These are phyloP conservation scores for Coniochaeta ligniaria DNA, from an alignment of 2,329 filamentous ascomycete species.

Conservation along the genomic window DNA sequence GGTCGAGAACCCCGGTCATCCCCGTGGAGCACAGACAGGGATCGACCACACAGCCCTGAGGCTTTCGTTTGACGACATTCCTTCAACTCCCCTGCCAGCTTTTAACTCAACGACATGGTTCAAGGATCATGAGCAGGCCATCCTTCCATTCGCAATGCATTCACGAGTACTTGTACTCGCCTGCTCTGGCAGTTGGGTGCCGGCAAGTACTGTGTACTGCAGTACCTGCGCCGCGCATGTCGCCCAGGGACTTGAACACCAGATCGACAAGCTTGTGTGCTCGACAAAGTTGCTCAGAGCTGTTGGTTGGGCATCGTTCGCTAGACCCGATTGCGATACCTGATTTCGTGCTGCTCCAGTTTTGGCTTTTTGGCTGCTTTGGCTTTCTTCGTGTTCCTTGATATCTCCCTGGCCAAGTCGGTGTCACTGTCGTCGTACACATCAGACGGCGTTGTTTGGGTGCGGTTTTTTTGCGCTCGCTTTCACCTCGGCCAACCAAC, in stretches of 20 bases:
- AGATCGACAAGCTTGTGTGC: background rate
- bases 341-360: background rate
- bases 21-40: conserved; percentile 15
- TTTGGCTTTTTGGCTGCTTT: background rate
- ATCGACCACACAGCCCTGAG: conserved; percentile 11
- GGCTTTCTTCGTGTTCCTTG: too few species aligned
- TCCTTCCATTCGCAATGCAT: conserved; percentile 12
- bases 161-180: conserved; percentile 12
- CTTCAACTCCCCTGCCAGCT: conserved; percentile 14
- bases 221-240: conserved; percentile 7
- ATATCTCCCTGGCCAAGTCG: too few species aligned
- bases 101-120: conserved; percentile 5
- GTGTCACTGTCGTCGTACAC: background rate
- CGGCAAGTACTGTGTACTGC: too few species aligned
- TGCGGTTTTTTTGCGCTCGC: background rate
- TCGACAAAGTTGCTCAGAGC: conserved; percentile 10
- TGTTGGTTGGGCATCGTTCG: conserved; percentile 13
- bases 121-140: conserved; percentile 26
- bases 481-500: background rate
- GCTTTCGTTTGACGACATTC: conserved; percentile 25
- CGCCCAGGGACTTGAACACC: background rate
- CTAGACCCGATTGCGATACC: background rate
- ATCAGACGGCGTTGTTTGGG: background rate
- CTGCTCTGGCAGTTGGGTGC: conserved; percentile 10
- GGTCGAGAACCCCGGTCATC: conserved; percentile 8